phyloP scores from a whole-genome alignment of 2,329 filamentous ascomycete genomes.

The Tolypocladium album region DNA sequence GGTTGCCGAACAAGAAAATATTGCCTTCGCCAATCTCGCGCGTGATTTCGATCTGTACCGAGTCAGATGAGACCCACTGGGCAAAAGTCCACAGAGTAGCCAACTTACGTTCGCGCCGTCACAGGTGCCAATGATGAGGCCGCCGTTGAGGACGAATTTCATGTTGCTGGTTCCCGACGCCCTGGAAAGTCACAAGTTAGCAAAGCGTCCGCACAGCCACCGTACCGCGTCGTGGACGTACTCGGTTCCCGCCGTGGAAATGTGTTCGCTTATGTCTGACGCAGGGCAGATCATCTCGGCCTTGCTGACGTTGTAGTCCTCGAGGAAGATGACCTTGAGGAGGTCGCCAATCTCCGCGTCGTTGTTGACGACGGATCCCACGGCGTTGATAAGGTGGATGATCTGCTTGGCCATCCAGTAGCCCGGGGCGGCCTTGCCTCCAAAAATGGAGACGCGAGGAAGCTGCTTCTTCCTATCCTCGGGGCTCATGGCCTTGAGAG shows the following conservation, averaged over 20 bases:
- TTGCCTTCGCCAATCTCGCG: constrained; percentile 94
- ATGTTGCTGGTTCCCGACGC: constrained; percentile 90
- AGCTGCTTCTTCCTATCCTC: constrained; percentile 79
- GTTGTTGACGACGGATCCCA: constrained; percentile 82
- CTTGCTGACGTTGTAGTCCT: constrained; percentile 99
- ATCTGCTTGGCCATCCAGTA: constrained; percentile 99
- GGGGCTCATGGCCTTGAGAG: constrained; percentile 73
- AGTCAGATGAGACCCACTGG: background rate
- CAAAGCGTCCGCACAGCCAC: background rate
- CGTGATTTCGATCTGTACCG: constrained; percentile 74
- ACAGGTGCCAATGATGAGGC: constrained; percentile 93
- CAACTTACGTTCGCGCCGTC: constrained; percentile 85
- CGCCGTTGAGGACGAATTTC: constrained; percentile 98
- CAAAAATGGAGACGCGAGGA: constrained; percentile 89
- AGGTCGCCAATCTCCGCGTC: constrained; percentile 87
- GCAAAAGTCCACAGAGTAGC: background rate
- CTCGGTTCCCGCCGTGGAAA: constrained; percentile 95
- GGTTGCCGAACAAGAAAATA: constrained; percentile 96
- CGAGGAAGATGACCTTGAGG: constrained; percentile 92
- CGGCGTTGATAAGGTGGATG: constrained; percentile 91
- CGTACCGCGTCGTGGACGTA: constrained; percentile 21
- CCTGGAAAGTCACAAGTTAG: constrained; percentile 19
- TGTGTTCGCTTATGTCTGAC: constrained; percentile 95
- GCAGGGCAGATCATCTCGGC: constrained; percentile 93
- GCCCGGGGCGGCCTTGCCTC: constrained; percentile 92